Percentiles rank a stretch among this genome's conserved stretches.
These are phyloP conservation scores for Macadamia integrifolia DNA, from an alignment of 164 flowering plant species.

Conservation along the genomic window DNA sequence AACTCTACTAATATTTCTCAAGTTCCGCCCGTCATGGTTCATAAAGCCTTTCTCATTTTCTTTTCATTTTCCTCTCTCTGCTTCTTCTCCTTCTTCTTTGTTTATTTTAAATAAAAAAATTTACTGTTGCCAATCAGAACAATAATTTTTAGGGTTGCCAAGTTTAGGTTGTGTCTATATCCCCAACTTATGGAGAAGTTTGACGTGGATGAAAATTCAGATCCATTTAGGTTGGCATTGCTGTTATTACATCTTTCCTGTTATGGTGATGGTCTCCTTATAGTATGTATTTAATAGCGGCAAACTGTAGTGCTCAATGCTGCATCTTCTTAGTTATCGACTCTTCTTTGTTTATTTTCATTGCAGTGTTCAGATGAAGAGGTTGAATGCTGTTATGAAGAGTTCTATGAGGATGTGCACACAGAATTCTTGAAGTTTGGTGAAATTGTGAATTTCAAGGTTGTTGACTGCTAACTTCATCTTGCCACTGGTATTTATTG, in stretches of 20 bases:
- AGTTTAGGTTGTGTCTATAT: not conserved
- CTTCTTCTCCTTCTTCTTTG: not conserved
- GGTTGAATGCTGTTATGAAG: slow-evolving; percentile 77
- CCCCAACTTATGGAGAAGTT: not conserved
- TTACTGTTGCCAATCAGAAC: too few relatives aligned
- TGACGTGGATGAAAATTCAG: not conserved
- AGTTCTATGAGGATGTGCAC: slow-evolving; percentile 96
- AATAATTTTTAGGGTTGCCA: too few relatives aligned
- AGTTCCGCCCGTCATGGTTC: too few relatives aligned
- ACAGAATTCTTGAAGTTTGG: slow-evolving; percentile 96
- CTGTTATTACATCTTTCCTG: not conserved
- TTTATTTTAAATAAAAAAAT: too few relatives aligned
- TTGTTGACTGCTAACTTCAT: slow-evolving; percentile 15
- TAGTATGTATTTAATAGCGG: not conserved
- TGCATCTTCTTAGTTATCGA: not conserved
- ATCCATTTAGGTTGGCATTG: not conserved
- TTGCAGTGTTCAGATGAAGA: slow-evolving; percentile 90
- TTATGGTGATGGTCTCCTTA: not conserved
- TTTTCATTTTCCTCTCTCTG: too few relatives aligned
- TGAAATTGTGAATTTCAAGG: slow-evolving; percentile 95
- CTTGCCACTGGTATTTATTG: not conserved
- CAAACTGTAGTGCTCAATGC: not conserved
- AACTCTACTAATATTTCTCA: too few relatives aligned
- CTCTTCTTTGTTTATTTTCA: slow-evolving; percentile 6
- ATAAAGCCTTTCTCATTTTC: not conserved